phyloP scores from a whole-genome alignment of 495 filamentous ascomycete species.

The Lindgomyces ingoldianus region DNA sequence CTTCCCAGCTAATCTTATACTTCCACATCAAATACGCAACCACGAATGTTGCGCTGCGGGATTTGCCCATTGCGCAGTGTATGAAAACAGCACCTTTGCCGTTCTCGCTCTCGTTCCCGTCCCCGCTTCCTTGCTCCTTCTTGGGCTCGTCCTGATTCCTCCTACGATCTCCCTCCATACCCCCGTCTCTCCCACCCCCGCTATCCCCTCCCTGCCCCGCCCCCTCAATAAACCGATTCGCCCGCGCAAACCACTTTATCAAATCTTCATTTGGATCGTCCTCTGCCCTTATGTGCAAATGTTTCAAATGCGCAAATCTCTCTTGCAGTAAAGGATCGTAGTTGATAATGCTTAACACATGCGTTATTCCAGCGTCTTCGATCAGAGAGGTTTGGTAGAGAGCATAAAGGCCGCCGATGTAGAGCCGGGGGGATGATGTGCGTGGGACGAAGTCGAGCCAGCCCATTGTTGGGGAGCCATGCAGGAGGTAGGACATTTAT shows the following conservation, averaged over 20 bases:
- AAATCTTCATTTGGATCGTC: slow-evolving; percentile 42
- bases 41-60: slow-evolving; percentile 35
- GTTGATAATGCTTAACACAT: slow-evolving; percentile 40
- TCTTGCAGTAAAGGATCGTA: slow-evolving; percentile 37
- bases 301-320: slow-evolving; percentile 31
- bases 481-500: slow-evolving; percentile 12
- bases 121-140: not conserved
- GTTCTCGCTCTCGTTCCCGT: not conserved
- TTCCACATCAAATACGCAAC: slow-evolving; percentile 41
- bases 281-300: slow-evolving; percentile 38
- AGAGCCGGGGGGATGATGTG: slow-evolving; percentile 29
- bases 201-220: slow-evolving; percentile 6
- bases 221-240: slow-evolving; percentile 32
- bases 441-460: slow-evolving; percentile 39
- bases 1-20: slow-evolving; percentile 18
- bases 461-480: slow-evolving; percentile 35
- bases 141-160: not conserved
- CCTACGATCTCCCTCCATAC: too few relatives aligned
- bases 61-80: slow-evolving; percentile 45
- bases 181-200: not conserved
- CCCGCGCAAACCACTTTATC: slow-evolving; percentile 34
- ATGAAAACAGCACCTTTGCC: slow-evolving; percentile 37
- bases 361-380: slow-evolving; percentile 35
- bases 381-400: slow-evolving; percentile 41
- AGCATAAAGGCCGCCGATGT: slow-evolving; percentile 44